Base-by-base conservation (phyloP, 1,284 basidiomycete genomes). In the Ceratobasidium sp. region DNA sequence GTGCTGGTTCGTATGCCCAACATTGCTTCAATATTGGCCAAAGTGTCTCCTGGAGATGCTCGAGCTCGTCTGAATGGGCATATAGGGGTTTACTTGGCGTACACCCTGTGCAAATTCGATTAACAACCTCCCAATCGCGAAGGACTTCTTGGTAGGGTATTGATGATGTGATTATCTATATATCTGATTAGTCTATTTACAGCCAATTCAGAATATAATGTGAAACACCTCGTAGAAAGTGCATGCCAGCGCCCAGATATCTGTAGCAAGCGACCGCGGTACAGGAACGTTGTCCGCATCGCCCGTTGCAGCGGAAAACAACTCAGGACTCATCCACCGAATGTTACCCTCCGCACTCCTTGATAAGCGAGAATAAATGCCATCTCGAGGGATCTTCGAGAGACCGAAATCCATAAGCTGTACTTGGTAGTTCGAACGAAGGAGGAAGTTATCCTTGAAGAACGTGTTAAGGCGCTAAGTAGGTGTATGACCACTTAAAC, bases 211-310 rank as follows among this genome's bases (percentile, higher is more conserved):
- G 57, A 10, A 54, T 52, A 2, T 3, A 15, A 4, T 52, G 33
- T 52, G 9, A 5, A 12, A 15, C 59, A 76, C 74, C 64, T 66
- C 52, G n/a, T 76, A 76, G 59, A 76, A 66, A 3, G 74, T 76
- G 48, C 74, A 76, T 17, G 33, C 74, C 10, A 76, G 64, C 28
- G 64, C 74, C 74, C 74, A 76, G 13, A 76, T 76, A 64, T 76
- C 74, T 2, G 74, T 56, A 38, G 74, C 46, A 10, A 76, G 52
- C 12, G 62, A 52, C 54, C 74, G 62, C 9, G 40, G 26, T 42
- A 28, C 44, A 26, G 74, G 64, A 44, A 64, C 54, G 20, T 28
- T 40, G 28, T 44, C 26, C 1, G 48, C 48, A n/a, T n/a, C 33
- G 26, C 26, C 28, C 15, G 26, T 17, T 17, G 15, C 23, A 28